Evolutionary conservation across 106 monocot genomes (phyloP).

Genomic region (Triglochin maritima): DNA sequence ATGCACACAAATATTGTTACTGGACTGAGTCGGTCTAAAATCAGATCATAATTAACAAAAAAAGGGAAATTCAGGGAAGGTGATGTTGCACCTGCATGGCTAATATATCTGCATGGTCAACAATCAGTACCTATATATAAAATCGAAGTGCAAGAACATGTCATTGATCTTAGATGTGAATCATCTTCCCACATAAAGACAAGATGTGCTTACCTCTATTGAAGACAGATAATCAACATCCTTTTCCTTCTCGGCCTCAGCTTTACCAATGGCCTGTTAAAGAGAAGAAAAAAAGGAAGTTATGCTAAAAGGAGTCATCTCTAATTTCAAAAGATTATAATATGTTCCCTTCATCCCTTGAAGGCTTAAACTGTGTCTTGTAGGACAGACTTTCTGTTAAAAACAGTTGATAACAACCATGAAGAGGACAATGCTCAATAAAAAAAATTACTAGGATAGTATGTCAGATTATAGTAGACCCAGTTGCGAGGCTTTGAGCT

Average conservation of each 20-base stretch:
- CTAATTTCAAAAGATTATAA: no score
- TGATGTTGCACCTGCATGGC: slow-evolving; percentile 60
- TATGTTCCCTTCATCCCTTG: no score
- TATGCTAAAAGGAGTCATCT: background rate
- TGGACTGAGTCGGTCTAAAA: no score
- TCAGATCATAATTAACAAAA: no score
- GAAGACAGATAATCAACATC: slow-evolving; percentile 97
- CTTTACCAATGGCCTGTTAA: slow-evolving; percentile 66
- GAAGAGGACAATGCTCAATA: no score
- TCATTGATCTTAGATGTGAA: background rate
- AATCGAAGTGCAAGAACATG: background rate
- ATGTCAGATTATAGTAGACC: no score
- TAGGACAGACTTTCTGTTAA: no score
- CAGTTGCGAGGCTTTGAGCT: no score
- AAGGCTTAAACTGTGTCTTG: no score
- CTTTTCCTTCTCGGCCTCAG: slow-evolving; percentile 67
- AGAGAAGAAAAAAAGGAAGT: background rate
- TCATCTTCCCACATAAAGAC: background rate
- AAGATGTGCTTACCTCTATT: slow-evolving; percentile 56
- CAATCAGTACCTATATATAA: slow-evolving; percentile 51
- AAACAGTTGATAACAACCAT: no score
- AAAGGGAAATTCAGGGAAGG: background rate
- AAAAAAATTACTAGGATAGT: no score
- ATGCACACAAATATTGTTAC: background rate
- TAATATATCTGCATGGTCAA: slow-evolving; percentile 97